Evolutionary conservation across 768 basidiomycete genomes (phyloP).

Genomic region (Trametes maxima): DNA sequence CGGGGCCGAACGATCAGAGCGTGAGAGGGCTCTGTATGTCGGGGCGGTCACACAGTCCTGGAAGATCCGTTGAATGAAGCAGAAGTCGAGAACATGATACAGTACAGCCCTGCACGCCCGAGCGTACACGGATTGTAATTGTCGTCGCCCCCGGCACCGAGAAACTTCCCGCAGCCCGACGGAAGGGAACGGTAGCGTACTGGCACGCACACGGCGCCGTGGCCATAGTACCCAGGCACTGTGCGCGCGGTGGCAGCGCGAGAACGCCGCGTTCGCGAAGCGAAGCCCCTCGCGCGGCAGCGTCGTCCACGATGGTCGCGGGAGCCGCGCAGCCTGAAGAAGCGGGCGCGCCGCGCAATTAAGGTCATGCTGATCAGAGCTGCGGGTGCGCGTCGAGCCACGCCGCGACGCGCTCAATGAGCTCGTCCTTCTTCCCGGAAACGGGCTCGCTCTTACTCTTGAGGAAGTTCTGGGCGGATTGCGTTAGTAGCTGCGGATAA

Average conservation of each 20-base stretch:
- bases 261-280: conserved; percentile 15
- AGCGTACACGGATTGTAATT: conserved; percentile 3
- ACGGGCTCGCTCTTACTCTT: conserved; percentile 62
- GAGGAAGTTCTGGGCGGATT: conserved; percentile 60
- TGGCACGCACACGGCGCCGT: neutral
- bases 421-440: conserved; percentile 73
- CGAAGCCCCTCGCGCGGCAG: neutral
- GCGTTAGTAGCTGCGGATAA: conserved; percentile 4
- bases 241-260: conserved; percentile 8
- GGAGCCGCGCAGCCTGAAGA: conserved; percentile 7
- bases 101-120: neutral
- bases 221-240: conserved; percentile 23
- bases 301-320: conserved; percentile 20
- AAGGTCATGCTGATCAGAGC: conserved; percentile 11
- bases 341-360: conserved; percentile 2
- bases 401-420: conserved; percentile 64
- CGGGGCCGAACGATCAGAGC: too few species aligned
- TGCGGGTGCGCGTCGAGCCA: conserved; percentile 51
- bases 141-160: conserved; percentile 13
- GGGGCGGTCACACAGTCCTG: neutral
- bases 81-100: conserved; percentile 11
- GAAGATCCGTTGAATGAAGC: neutral
- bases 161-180: conserved; percentile 8
- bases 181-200: neutral
- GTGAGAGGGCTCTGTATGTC: too few species aligned